Conservation (phyloP, 2,329 filamentous ascomycete genomes). For the Elsinoe australis region DNA sequence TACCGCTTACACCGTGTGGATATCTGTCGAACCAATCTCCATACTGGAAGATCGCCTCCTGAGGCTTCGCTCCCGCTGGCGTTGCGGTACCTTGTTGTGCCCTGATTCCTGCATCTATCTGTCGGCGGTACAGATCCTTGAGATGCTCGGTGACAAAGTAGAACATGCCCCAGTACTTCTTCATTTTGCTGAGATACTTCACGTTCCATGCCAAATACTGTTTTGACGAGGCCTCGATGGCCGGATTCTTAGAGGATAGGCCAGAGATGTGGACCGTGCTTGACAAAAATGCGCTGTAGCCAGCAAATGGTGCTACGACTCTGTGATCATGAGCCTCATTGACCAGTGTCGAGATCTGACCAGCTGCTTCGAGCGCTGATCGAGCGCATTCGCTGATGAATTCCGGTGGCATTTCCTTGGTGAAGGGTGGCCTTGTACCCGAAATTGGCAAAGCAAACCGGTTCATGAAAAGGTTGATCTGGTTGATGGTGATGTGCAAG, state of each 20-base stretch:
- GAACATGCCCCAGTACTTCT: constrained; percentile 97
- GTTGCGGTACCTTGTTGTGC: constrained; percentile 45
- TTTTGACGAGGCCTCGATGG: constrained; percentile 70
- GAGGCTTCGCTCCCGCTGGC: constrained; percentile 27
- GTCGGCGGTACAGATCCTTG: constrained; percentile 77
- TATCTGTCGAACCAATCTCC: constrained; percentile 97
- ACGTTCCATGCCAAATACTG: constrained; percentile 80
- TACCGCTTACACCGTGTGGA: constrained; percentile 78
- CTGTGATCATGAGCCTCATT: constrained; percentile 72
- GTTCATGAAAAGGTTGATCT: constrained; percentile 84
- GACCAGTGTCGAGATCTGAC: constrained; percentile 75
- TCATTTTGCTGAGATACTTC: constrained; percentile 87
- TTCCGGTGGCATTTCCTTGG: constrained; percentile 63
- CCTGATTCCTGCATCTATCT: constrained; percentile 69
- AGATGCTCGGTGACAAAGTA: constrained; percentile 92
- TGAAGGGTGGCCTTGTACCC: constrained; percentile 47
- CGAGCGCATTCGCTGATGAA: constrained; percentile 70
- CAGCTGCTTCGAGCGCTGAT: constrained; percentile 74
- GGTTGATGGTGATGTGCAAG: constrained; percentile 80
- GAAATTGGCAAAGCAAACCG: constrained; percentile 70
- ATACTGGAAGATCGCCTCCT: constrained; percentile 70
- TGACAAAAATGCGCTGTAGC: constrained; percentile 88
- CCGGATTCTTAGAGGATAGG: constrained; percentile 75
- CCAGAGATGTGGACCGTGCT: constrained; percentile 92
- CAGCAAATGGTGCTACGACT: constrained; percentile 83